phyloP scores from a whole-genome alignment of 192 early-diverging fungal genomes.

The Coemansia sp. region DNA sequence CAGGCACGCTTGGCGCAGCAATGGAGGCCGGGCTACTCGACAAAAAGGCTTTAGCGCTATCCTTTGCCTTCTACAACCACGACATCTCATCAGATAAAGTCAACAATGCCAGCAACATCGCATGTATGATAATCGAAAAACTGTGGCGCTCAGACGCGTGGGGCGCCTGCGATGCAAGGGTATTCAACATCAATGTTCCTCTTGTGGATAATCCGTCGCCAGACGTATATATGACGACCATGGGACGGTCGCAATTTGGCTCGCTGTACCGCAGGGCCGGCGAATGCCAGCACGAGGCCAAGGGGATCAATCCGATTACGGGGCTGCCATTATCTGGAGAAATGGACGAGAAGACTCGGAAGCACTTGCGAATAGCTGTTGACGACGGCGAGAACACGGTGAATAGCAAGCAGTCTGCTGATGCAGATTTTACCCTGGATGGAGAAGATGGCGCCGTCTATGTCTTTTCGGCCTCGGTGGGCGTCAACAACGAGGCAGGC shows the following conservation, averaged over 20 bases:
- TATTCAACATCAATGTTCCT: conserved; percentile 33
- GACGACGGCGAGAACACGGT: conserved; percentile 13
- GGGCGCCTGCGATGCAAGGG: not conserved
- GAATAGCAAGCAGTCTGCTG: not conserved
- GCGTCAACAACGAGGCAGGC: not conserved
- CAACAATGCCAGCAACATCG: conserved; percentile 13
- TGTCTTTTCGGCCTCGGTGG: conserved; percentile 22
- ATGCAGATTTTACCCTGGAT: not conserved
- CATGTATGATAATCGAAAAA: conserved; percentile 19
- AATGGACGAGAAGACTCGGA: not conserved
- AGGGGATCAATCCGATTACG: conserved; percentile 6
- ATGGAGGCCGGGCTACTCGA: conserved; percentile 24
- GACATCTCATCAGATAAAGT: conserved; percentile 24
- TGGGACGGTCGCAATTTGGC: conserved; percentile 19
- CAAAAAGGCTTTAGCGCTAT: conserved; percentile 16
- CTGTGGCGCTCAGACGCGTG: conserved; percentile 23
- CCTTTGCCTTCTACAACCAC: conserved; percentile 28
- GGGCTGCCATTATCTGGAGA: not conserved
- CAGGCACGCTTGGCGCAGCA: conserved; percentile 29
- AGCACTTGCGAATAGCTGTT: conserved; percentile 14
- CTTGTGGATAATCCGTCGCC: conserved; percentile 1
- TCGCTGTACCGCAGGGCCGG: conserved; percentile 20
- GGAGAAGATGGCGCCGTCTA: conserved; percentile 14
- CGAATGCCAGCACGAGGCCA: conserved; percentile 2
- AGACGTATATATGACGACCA: conserved; percentile 16